Conservation (phyloP, 148 eudicot species). For the Vaccinium myrtillus region DNA sequence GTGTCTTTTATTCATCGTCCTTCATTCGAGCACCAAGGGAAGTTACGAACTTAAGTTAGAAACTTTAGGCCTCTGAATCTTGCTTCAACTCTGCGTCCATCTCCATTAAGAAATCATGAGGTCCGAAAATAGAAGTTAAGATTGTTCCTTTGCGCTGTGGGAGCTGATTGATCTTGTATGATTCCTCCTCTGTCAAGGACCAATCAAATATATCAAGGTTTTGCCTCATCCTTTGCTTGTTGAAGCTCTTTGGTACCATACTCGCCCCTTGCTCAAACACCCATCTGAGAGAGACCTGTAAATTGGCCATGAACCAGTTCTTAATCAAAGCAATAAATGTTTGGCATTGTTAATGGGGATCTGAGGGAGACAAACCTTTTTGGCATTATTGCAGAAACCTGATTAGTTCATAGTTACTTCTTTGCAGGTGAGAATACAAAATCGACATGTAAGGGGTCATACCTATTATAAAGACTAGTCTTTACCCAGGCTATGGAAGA, state of each 20-base stretch:
- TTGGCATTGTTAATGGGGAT: neutral
- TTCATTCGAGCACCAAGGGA: neutral
- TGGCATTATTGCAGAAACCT: neutral
- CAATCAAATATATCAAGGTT: constrained; percentile 66
- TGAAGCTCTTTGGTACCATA: constrained; percentile 63
- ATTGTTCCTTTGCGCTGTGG: constrained; percentile 61
- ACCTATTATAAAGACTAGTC: neutral
- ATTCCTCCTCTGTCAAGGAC: constrained; percentile 58
- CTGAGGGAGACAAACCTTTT: neutral
- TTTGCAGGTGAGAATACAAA: neutral
- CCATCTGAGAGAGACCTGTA: constrained; percentile 74
- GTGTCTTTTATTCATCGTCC: neutral
- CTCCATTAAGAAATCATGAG: constrained; percentile 16
- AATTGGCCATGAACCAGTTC: neutral
- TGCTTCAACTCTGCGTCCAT: constrained; percentile 23
- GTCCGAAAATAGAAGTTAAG: constrained; percentile 15
- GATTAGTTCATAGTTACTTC: neutral
- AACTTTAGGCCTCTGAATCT: constrained; percentile 23
- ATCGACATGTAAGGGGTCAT: neutral
- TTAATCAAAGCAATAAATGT: neutral
- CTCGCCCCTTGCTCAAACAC: constrained; percentile 72
- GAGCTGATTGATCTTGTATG: constrained; percentile 42
- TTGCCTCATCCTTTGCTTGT: constrained; percentile 67
- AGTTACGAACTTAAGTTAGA: neutral
- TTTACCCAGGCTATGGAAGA: neutral